Base-by-base conservation (phyloP, 2,329 filamentous ascomycete species). In the Aureobasidium namibiae region DNA sequence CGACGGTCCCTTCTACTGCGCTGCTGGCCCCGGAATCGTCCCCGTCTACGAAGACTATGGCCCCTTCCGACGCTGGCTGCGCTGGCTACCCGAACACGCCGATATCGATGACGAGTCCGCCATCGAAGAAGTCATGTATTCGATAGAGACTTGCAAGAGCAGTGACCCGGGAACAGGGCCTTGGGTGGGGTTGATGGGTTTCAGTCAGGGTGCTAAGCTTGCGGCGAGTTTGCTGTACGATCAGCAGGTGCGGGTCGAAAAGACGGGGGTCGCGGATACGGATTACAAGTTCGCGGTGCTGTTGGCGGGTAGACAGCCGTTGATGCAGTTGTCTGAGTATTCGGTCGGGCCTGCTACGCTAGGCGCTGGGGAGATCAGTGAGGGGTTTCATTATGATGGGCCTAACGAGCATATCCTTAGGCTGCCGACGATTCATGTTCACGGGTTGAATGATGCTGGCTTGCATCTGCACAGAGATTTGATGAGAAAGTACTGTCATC, bases 391-490 rank as follows among this genome's bases (percentile, higher is more conserved):
- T 42, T 74, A 64, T 50, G 66, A 78, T 26, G 73, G 77, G 14
- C 67, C 68, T 24, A 71, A 70, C 54, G 75, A 76, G n/a, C 76
- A 80, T 65, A 63, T 82, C 24, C 67, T 87, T 60, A 73, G 68
- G 29, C 65, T 84, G 48, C 85, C 85, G 31, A 87, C 86, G 0
- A 69, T 89, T 5, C 86, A 89, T 72, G 83, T 89, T 1, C 86
- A 89, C 72, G 86, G 87, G 0, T 64, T 84, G 62, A 73, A 74
- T 18, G 84, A 87, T 70, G 75, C 79, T 0, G 84, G 83, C 0
- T 66, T 90, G 24, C 73, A 80, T 61, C 71, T 82, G 45, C 86
- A 89, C 67, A 72, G 78, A 58, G 74, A 78, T 67, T 66, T 86
- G 64, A 67, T 83, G 53, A 70, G 81, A 9, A 71, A 80, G 54